Evolutionary conservation across 2,329 filamentous ascomycete genomes (phyloP).

Genomic region (Fusarium globosum): DNA sequence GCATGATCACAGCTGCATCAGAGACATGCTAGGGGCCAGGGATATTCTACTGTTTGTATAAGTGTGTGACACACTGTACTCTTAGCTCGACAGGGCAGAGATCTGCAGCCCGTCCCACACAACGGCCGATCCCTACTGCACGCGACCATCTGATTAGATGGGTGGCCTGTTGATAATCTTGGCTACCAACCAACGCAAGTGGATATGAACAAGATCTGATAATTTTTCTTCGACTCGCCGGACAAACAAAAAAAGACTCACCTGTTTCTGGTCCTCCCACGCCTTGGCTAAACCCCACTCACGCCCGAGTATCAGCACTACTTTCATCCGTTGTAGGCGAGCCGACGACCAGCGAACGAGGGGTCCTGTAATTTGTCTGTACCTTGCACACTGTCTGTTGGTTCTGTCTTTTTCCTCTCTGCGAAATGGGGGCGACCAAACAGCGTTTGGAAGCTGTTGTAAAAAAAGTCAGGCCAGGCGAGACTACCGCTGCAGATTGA

Average conservation of each 20-base stretch:
- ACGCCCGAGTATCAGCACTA: background rate
- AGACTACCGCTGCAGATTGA: background rate
- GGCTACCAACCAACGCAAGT: conserved; percentile 8
- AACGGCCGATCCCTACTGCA: conserved; percentile 12
- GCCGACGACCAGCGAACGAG: conserved; percentile 9
- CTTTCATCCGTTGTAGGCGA: background rate
- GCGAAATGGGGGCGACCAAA: conserved; percentile 5
- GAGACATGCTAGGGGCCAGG: background rate
- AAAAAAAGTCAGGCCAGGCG: conserved; percentile 16
- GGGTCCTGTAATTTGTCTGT: background rate
- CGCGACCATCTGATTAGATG: conserved; percentile 26
- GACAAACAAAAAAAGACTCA: background rate
- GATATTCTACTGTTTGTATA: background rate
- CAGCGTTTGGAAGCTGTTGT: background rate
- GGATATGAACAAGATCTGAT: conserved; percentile 20
- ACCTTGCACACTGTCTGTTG: conserved; percentile 7
- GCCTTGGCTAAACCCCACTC: background rate
- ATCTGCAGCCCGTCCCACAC: conserved; percentile 5
- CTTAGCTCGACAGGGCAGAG: background rate
- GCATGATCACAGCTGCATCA: background rate
- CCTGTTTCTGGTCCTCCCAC: background rate
- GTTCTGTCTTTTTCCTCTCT: background rate
- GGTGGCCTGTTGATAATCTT: conserved; percentile 17
- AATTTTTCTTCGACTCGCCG: background rate
- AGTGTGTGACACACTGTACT: background rate